Evolutionary conservation across 768 basidiomycete genomes (phyloP).

Genomic region (Phanerochaete carnosa): DNA sequence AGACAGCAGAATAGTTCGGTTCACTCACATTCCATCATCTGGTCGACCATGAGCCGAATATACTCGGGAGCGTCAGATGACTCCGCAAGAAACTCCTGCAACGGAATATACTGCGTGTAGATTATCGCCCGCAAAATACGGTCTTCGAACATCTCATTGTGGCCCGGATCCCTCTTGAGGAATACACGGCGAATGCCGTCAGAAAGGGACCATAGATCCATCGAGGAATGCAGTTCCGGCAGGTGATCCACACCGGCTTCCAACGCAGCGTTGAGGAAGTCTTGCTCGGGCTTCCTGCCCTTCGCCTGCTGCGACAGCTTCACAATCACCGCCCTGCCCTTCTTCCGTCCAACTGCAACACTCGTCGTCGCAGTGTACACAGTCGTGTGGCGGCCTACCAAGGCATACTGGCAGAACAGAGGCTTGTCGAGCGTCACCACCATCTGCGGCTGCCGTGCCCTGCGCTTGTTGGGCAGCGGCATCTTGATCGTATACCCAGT

Average conservation of each 20-base stretch:
- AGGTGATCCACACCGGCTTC: neutral
- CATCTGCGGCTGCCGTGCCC: too few relatives aligned
- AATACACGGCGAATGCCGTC: neutral
- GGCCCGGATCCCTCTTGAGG: neutral
- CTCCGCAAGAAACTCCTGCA: neutral
- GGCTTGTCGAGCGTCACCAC: too few relatives aligned
- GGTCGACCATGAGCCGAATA: neutral
- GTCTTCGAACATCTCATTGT: neutral
- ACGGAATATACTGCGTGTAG: neutral
- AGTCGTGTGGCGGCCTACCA: too few relatives aligned
- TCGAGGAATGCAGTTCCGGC: neutral
- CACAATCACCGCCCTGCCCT: too few relatives aligned
- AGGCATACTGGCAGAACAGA: too few relatives aligned
- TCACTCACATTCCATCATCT: conserved; percentile 3
- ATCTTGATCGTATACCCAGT: too few relatives aligned
- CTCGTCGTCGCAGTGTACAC: too few relatives aligned
- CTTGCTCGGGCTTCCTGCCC: neutral
- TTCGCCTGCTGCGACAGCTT: neutral
- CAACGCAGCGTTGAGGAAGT: neutral
- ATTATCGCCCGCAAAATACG: neutral
- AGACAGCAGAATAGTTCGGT: neutral
- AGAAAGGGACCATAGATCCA: neutral
- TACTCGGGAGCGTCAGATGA: neutral
- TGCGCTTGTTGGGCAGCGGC: too few relatives aligned
- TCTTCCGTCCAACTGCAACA: too few relatives aligned